phyloP scores from a whole-genome alignment of 2,329 filamentous ascomycete species.

The Shiraia sp. region DNA sequence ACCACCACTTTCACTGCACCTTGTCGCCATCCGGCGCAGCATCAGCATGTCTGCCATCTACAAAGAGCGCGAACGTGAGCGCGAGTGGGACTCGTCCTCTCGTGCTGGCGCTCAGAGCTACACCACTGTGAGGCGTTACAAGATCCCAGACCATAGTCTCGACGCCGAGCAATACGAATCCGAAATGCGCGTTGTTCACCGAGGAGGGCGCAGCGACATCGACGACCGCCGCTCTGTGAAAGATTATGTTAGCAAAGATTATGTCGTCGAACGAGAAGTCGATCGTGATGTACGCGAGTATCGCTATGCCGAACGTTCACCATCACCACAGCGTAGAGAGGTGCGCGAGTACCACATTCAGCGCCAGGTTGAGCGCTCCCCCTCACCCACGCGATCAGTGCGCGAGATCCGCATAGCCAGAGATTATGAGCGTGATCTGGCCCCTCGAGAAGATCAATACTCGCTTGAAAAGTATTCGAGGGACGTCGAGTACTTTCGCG shows the following conservation, averaged over 20 bases:
- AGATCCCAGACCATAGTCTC: conserved; percentile 53
- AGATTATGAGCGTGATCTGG: conserved; percentile 40
- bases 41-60: conserved; percentile 51
- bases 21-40: conserved; percentile 4
- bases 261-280: conserved; percentile 42
- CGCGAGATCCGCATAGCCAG: conserved; percentile 38
- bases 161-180: conserved; percentile 50
- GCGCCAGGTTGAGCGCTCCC: conserved; percentile 54
- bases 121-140: conserved; percentile 64
- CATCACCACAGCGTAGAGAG: conserved; percentile 51
- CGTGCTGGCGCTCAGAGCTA: conserved; percentile 47
- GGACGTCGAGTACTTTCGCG: conserved; percentile 56
- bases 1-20: conserved; percentile 4
- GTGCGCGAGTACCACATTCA: conserved; percentile 57
- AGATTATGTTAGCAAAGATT: conserved; percentile 41
- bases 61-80: conserved; percentile 48
- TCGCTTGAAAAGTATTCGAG: conserved; percentile 57
- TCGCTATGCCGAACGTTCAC: conserved; percentile 43
- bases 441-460: conserved; percentile 33
- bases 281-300: conserved; percentile 43
- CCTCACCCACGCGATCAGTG: conserved; percentile 50
- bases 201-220: conserved; percentile 32
- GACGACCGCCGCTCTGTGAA: conserved; percentile 30
- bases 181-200: conserved; percentile 55
- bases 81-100: conserved; percentile 48